phyloP scores from a whole-genome alignment of 202 grass and related monocot species.

The Carex sylvatica region DNA sequence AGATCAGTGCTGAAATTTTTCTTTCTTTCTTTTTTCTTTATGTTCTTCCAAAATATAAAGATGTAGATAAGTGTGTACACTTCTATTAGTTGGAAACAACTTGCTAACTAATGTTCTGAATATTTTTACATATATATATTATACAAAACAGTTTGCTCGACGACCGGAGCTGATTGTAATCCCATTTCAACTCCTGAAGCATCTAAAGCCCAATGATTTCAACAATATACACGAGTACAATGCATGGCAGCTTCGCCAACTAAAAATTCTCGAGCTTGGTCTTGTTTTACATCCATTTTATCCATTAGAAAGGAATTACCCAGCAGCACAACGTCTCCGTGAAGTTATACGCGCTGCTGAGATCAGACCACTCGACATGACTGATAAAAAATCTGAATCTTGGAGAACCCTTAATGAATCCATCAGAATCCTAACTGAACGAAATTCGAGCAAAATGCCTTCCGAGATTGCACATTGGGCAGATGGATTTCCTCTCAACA shows the following conservation, averaged over 20 bases:
- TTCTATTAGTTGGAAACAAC: not conserved
- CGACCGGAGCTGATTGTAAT: conserved; percentile 49
- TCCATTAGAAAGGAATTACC: conserved; percentile 36
- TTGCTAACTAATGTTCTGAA: not conserved
- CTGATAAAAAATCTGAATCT: conserved; percentile 46
- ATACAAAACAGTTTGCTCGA: conserved; percentile 36
- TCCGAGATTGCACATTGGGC: conserved; percentile 52
- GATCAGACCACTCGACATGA: conserved; percentile 33
- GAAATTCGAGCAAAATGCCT: conserved; percentile 29
- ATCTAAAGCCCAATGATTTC: conserved; percentile 53
- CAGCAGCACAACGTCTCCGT: conserved; percentile 31
- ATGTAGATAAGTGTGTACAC: not conserved
- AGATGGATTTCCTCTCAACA: conserved; percentile 63
- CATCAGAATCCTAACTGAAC: conserved; percentile 35
- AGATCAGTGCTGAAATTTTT: not conserved
- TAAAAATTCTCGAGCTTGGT: conserved; percentile 55
- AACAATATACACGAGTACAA: conserved; percentile 42
- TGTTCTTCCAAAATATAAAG: not conserved
- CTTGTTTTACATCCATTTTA: conserved; percentile 44
- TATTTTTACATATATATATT: not conserved
- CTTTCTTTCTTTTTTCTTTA: not conserved
- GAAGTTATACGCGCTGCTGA: conserved; percentile 26
- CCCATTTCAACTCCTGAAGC: conserved; percentile 60
- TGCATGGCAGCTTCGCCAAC: conserved; percentile 57
- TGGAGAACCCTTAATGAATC: conserved; percentile 36